phyloP scores from a whole-genome alignment of 2,329 filamentous ascomycete genomes.

The Raffaelea arxii region DNA sequence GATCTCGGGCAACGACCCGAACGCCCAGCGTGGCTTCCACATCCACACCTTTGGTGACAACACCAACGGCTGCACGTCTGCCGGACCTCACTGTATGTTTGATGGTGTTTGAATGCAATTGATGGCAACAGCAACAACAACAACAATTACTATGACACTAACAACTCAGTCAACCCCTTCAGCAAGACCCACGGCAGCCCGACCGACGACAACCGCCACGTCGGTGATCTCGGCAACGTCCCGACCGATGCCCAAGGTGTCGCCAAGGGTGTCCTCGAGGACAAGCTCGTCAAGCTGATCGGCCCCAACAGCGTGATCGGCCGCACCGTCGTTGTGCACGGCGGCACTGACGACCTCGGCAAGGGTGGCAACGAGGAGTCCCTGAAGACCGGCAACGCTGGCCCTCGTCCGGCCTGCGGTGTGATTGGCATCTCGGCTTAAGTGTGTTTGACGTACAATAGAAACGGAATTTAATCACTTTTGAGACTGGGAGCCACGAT shows the following conservation, averaged over 20 bases:
- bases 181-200: conserved; percentile 88
- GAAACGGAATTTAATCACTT: too few relatives aligned
- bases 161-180: conserved; percentile 75
- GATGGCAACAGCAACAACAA: background rate
- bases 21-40: conserved; percentile 96
- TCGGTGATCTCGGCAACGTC: conserved; percentile 96
- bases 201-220: conserved; percentile 74
- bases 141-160: background rate
- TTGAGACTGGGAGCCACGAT: too few relatives aligned
- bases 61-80: conserved; percentile 99
- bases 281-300: conserved; percentile 89
- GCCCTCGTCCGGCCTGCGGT: conserved; percentile 86
- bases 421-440: conserved; percentile 84
- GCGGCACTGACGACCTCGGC: conserved; percentile 92
- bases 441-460: too few relatives aligned
- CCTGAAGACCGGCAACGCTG: conserved; percentile 97
- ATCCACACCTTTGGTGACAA: conserved; percentile 99
- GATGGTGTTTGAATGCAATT: too few relatives aligned
- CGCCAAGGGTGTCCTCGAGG: conserved; percentile 66
- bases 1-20: conserved; percentile 85
- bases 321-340: conserved; percentile 90
- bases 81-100: conserved; percentile 86
- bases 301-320: conserved; percentile 91
- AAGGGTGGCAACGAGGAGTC: conserved; percentile 88
- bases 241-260: conserved; percentile 91